Evolutionary conservation across 1,139 yeast species (phyloP), one percentile per base, ranked within the genome.

Genomic region (Suhomyces guaymorum): DNA sequence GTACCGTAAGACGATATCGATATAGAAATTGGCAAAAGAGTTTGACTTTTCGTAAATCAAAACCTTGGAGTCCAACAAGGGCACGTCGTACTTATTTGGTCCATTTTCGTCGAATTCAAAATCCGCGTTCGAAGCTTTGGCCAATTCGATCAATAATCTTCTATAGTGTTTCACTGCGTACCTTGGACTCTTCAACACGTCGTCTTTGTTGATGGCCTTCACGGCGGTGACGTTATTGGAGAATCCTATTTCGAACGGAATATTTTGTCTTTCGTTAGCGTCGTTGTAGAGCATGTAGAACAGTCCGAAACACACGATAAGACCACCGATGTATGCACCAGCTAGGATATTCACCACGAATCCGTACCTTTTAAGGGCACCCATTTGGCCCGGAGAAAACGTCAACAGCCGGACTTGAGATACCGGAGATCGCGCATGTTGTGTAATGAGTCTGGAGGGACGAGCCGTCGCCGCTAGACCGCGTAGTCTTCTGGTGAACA

Each of bases 181-280:
- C 25, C 71, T 52, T 4, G 76, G 75, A 39, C 70, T 63, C 33
- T 53, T 53, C 37, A 70, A 53, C 10, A 66, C 73, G 40, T 70
- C 76, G 45, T 70, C 75, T 43, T 70, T 70, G 40, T 68, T 66
- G 32, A 70, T 62, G 11, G 73, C 76, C 44, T 64, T 67, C 13
- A 69, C 75, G 1, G 72, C 62, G 8, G 60, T 56, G 32, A 65
- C 49, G 41, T 66, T 72, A 43, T 69, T 55, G 8, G 44, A 26
- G 33, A 65, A 53, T 10, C 54, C 48, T 17, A 70, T 47, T 44
- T 65, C 72, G 42, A 65, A 66, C 9, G 76, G 76, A 10, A 70
- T 69, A 17, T 53, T 51, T 41, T 70, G 75, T 29, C 74, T 48
- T 11, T 48, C 47, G 36, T 64, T 55, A 22, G 75, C 75, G 49